These are phyloP conservation scores for Asparagopsis taxiformis DNA, from an alignment of 31 red algal genomes.

Conservation along the genomic window DNA sequence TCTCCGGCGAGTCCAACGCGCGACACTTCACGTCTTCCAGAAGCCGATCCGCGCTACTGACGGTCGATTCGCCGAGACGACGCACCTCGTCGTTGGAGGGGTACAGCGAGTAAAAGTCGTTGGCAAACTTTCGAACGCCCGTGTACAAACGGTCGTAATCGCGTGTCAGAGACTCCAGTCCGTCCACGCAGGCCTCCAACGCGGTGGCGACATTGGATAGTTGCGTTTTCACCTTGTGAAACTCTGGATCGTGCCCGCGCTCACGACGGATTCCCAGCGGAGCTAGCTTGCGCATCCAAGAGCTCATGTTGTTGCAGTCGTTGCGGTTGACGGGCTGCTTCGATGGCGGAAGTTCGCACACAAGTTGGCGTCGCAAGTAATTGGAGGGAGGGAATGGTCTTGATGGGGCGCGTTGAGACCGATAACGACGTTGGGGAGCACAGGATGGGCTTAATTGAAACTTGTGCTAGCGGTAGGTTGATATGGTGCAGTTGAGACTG, in stretches of 20 bases:
- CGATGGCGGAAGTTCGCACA: no score
- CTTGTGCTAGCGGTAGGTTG: no score
- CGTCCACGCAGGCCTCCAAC: conserved; percentile 54
- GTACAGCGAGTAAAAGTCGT: conserved; percentile 82
- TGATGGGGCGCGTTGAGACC: no score
- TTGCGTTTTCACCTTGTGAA: conserved; percentile 72
- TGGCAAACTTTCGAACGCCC: conserved; percentile 69
- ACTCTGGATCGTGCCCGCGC: conserved; percentile 63
- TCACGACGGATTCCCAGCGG: conserved; percentile 56
- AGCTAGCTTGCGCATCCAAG: conserved; percentile 68
- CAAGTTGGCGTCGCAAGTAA: no score
- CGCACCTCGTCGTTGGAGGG: conserved; percentile 79
- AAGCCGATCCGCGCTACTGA: conserved; percentile 46
- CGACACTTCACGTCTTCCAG: conserved; percentile 51
- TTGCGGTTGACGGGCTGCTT: no score
- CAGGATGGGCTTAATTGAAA: no score
- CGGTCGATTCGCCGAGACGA: conserved; percentile 69
- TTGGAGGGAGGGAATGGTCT: no score
- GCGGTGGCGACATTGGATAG: conserved; percentile 70
- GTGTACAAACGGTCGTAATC: conserved; percentile 79
- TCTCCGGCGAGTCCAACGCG: conserved; percentile 17
- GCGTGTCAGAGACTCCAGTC: conserved; percentile 30
- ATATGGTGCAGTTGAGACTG: no score
- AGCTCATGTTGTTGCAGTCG: no score
- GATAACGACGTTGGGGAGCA: no score